These are phyloP conservation scores for Eucalyptus tenuipes DNA, from an alignment of 345 rosid genomes.

Conservation along the genomic window DNA sequence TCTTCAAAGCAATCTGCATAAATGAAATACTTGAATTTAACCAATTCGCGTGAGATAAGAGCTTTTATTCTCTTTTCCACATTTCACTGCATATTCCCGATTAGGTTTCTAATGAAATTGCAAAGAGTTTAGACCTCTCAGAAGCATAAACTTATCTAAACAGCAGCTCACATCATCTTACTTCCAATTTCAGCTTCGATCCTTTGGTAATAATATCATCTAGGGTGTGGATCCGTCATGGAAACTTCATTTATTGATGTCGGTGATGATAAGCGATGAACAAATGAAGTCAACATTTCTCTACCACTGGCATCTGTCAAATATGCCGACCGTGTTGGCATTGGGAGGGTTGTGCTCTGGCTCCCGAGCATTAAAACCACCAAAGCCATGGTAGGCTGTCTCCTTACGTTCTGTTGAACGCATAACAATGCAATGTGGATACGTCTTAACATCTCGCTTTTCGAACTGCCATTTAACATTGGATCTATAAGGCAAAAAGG, in stretches of 20 bases:
- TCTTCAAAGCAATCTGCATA: too few relatives aligned
- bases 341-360: neutral
- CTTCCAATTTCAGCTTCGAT: neutral
- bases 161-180: neutral
- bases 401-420: neutral
- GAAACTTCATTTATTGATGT: neutral
- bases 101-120: too few relatives aligned
- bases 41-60: too few relatives aligned
- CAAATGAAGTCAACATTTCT: neutral
- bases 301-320: neutral
- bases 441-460: neutral
- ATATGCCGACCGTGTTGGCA: neutral
- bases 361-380: neutral
- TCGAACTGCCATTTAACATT: neutral
- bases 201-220: neutral
- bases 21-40: too few relatives aligned
- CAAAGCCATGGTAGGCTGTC: neutral
- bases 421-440: neutral
- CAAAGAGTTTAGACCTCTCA: neutral
- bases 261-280: neutral
- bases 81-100: too few relatives aligned
- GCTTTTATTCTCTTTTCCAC: too few relatives aligned
- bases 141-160: neutral
- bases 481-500: neutral
- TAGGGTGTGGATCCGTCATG: neutral